Evolutionary conservation across 2,329 filamentous ascomycete genomes (phyloP).

Genomic region (Fusarium avenaceum): DNA sequence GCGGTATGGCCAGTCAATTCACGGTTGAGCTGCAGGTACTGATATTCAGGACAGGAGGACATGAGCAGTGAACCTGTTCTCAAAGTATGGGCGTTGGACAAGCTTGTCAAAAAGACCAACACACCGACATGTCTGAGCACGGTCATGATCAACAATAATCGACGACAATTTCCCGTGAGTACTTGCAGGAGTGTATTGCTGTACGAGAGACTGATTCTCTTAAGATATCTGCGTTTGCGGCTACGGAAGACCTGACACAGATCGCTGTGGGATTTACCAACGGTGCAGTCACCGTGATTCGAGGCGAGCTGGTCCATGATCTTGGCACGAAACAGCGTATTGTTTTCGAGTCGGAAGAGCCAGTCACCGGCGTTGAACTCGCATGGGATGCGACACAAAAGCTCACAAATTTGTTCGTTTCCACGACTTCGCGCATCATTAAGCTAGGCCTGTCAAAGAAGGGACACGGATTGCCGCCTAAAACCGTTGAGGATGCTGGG

Average conservation of each 20-base stretch:
- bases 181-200: rapidly evolving
- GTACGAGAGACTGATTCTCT: constrained; percentile 5
- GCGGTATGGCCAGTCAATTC: constrained; percentile 59
- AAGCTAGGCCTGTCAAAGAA: constrained; percentile 89
- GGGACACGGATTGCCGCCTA: constrained; percentile 89
- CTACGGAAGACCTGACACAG: constrained; percentile 89
- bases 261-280: constrained; percentile 96
- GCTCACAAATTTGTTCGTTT: constrained; percentile 86
- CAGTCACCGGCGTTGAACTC: constrained; percentile 91
- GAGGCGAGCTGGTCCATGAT: constrained; percentile 95
- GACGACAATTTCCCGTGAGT: constrained; percentile 89
- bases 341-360: constrained; percentile 96
- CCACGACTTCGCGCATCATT: constrained; percentile 88
- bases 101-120: constrained; percentile 92
- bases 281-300: constrained; percentile 91
- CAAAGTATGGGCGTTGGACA: constrained; percentile 98
- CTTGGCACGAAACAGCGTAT: constrained; percentile 93
- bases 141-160: constrained; percentile 86
- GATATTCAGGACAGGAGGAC: constrained; percentile 73
- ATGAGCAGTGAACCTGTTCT: constrained; percentile 87
- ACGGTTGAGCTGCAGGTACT: constrained; percentile 2
- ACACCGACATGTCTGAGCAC: constrained; percentile 89
- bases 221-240: constrained; percentile 87
- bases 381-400: constrained; percentile 63
- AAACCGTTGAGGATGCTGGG: constrained; percentile 88